A percentile compares a stretch with the other conserved stretches of the same genome.
Evolutionary conservation across 768 basidiomycete species (phyloP).

Genomic region (Lepiota venenata): DNA sequence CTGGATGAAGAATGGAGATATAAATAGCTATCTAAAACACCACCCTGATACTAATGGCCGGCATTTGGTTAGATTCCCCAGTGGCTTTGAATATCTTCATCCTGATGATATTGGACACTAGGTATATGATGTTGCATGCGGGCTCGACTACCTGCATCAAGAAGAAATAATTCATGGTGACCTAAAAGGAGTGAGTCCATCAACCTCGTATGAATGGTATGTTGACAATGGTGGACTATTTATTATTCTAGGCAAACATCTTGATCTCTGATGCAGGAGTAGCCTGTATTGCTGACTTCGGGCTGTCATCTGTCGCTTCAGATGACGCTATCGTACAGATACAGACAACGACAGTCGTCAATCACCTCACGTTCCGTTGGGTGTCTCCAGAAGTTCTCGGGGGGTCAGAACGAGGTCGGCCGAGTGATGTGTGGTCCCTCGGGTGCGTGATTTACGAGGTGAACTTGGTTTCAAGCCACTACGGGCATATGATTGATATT

Average conservation of each 20-base stretch:
- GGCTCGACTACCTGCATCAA: conserved; percentile 14
- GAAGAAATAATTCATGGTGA: conserved; percentile 17
- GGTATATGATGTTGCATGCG: conserved; percentile 13
- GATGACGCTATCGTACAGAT: conserved; percentile 6
- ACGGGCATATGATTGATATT: too few species aligned
- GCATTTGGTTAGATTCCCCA: background rate
- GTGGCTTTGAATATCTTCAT: background rate
- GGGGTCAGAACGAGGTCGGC: background rate
- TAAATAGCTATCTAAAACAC: background rate
- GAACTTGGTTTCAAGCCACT: too few species aligned
- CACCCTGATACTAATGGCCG: background rate
- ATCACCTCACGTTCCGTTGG: conserved; percentile 15
- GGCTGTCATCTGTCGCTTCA: too few species aligned
- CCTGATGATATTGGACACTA: background rate
- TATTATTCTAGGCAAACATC: conserved; percentile 14
- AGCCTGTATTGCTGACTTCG: too few species aligned
- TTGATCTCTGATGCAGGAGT: conserved; percentile 9
- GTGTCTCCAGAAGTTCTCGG: conserved; percentile 19
- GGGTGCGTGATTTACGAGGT: conserved; percentile 19
- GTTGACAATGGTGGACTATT: background rate
- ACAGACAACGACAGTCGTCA: background rate
- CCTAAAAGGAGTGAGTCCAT: conserved; percentile 15
- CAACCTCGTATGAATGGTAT: background rate
- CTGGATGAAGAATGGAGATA: too few species aligned
- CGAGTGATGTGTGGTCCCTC: conserved; percentile 18